Conservation (phyloP, 2,329 filamentous ascomycete species). For the Calonectria hongkongensis region DNA sequence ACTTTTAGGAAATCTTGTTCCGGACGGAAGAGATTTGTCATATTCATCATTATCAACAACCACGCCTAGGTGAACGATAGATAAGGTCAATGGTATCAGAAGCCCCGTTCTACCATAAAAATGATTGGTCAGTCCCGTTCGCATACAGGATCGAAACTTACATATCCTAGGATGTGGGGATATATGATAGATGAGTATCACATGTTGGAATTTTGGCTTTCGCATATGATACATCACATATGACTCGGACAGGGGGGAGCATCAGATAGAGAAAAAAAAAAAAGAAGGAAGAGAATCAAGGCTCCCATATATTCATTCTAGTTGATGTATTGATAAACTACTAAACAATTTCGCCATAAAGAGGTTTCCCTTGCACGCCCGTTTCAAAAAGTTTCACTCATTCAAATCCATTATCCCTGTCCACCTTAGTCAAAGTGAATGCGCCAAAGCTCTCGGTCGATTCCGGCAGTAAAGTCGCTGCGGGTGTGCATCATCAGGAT, state of each 20-base stretch:
- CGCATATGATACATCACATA: slow-evolving; percentile 13
- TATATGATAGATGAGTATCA: neutral
- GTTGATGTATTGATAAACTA: slow-evolving; percentile 18
- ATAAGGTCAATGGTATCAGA: no score
- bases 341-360: slow-evolving; percentile 20
- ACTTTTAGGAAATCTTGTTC: no score
- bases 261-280: no score
- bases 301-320: slow-evolving; percentile 26
- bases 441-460: slow-evolving; percentile 69
- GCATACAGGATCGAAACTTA: no score
- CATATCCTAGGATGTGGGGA: no score
- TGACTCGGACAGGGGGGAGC: no score
- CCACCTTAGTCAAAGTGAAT: slow-evolving; percentile 68
- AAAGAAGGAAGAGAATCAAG: slow-evolving; percentile 11
- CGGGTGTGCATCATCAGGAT: slow-evolving; percentile 69
- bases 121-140: no score
- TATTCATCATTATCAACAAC: no score
- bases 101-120: no score
- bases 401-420: slow-evolving; percentile 6
- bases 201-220: neutral
- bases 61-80: no score
- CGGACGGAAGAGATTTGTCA: no score
- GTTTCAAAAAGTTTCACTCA: slow-evolving; percentile 4
- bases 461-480: slow-evolving; percentile 66
- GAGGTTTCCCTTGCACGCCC: slow-evolving; percentile 18